Percentiles rank a stretch among this genome's conserved stretches.
Evolutionary conservation across 306 rosid genomes (phyloP).

Genomic region (Vicia sativa): DNA sequence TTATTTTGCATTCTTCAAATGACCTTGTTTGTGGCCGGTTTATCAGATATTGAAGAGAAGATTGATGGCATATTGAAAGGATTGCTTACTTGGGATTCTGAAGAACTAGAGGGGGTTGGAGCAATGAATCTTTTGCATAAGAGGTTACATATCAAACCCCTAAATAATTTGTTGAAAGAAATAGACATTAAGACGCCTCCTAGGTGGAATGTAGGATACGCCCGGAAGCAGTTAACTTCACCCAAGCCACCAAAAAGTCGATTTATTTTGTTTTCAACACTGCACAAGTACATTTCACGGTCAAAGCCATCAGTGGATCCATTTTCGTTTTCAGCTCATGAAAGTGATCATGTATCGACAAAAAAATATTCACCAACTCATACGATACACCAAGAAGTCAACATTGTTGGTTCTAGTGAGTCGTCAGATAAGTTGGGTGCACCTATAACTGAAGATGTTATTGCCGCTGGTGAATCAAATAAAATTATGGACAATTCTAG

Average conservation of each 20-base stretch:
- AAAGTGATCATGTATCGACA: conserved; percentile 41
- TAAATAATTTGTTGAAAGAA: conserved; percentile 54
- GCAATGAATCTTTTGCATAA: conserved; percentile 65
- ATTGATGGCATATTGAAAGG: conserved; percentile 51
- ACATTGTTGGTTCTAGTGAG: conserved; percentile 43
- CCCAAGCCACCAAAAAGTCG: conserved; percentile 80
- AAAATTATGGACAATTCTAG: too few relatives aligned
- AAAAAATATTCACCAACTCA: conserved; percentile 39
- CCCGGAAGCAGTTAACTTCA: conserved; percentile 49
- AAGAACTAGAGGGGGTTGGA: conserved; percentile 66
- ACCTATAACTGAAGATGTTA: too few relatives aligned
- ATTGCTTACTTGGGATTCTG: conserved; percentile 54
- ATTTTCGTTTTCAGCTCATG: conserved; percentile 54
- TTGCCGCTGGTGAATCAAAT: too few relatives aligned
- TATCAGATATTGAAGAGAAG: conserved; percentile 46
- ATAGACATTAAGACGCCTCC: conserved; percentile 43
- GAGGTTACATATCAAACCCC: conserved; percentile 67
- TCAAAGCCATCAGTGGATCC: conserved; percentile 57
- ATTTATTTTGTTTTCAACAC: conserved; percentile 51
- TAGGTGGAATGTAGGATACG: conserved; percentile 40
- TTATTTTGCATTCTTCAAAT: conserved; percentile 4
- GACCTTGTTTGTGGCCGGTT: conserved; percentile 44
- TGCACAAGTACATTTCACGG: conserved; percentile 53
- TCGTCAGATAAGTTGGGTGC: conserved; percentile 39
- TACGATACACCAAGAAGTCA: conserved; percentile 28